phyloP scores from a whole-genome alignment of 1,139 yeast species.

The Saccharomyces hybrid region DNA sequence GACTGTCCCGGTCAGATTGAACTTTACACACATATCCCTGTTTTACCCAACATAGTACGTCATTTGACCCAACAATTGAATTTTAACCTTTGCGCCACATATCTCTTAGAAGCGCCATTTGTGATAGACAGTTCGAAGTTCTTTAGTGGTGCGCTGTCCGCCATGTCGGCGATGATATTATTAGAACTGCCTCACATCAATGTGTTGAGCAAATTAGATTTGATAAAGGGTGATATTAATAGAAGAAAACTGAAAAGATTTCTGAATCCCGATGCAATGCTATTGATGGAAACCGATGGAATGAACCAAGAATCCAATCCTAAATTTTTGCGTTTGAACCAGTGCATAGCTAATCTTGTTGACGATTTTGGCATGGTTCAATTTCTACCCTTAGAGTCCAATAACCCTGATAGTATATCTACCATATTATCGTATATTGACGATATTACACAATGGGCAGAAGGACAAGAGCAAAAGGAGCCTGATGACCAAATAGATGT shows the following conservation, averaged over 20 bases:
- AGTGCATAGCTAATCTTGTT: slow-evolving; percentile 76
- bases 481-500: slow-evolving; percentile 71
- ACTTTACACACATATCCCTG: slow-evolving; percentile 89
- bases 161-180: slow-evolving; percentile 97
- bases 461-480: slow-evolving; percentile 92
- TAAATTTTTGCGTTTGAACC: slow-evolving; percentile 63
- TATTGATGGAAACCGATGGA: slow-evolving; percentile 43
- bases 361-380: slow-evolving; percentile 99
- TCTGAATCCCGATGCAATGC: slow-evolving; percentile 83
- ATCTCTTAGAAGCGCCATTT: slow-evolving; percentile 88
- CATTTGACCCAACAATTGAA: slow-evolving; percentile 73
- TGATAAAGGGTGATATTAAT: slow-evolving; percentile 67
- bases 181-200: slow-evolving; percentile 92
- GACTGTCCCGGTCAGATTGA: slow-evolving; percentile 99
- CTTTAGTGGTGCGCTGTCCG: slow-evolving; percentile 90
- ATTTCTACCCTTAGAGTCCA: slow-evolving; percentile 80
- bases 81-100: slow-evolving; percentile 86
- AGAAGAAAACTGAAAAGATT: slow-evolving; percentile 73
- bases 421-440: slow-evolving; percentile 87
- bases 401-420: slow-evolving; percentile 69
- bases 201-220: slow-evolving; percentile 75
- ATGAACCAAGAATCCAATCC: slow-evolving; percentile 56
- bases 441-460: slow-evolving; percentile 97
- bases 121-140: slow-evolving; percentile 84
- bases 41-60: slow-evolving; percentile 76